Base-by-base conservation (phyloP, 2,329 filamentous ascomycete genomes). In the Hortaea werneckii region DNA sequence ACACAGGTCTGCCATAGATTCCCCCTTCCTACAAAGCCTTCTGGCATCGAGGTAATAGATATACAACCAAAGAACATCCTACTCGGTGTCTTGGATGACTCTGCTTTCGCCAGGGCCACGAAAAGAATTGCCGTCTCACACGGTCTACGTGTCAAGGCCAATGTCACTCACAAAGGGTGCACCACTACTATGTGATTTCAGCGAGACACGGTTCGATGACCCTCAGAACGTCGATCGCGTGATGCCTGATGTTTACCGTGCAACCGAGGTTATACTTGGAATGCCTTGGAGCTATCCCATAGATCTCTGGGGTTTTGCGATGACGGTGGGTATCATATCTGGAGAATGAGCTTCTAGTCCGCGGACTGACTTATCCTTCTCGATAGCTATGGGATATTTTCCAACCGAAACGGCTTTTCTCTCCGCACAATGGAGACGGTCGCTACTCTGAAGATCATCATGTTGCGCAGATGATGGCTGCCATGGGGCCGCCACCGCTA, bases 1-100 rank as follows among this genome's bases (percentile, higher is more conserved):
- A 63, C 41, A 60, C 58, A 29, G 58, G 57, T 60, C 30, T 44
- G 48, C 29, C n/a, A 26, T 28, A 26, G 2, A 7, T n/a, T 35
- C 32, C n/a, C 32, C 32, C 9, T 20, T 20, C 20, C 20, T 34
- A 4, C 11, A 9, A 40, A 37, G 5, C 29, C 6, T 6, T 27
- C 38, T 20, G 20, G 20, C 11, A 42, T 11, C 29, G 20, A 12
- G 37, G 8, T 32, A 20, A n/a, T 29, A 68, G 66, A 68, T 44
- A 32, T 68, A 9, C 61, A 67, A 27, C 56, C 64, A 1, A 61
- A 59, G 10, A 69, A 69, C 43, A 55, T 69, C 1, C 58, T 69
- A 1, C 50, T 67, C 13, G 65, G 56, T 1, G 50, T 67, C 7
- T 46, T 49, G 6, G 57, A 67, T 26, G 48, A 59, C 5, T 58